A percentile compares a stretch with the other conserved stretches of the same genome.
These are phyloP conservation scores for Lycium barbarum DNA, from an alignment of 257 asterid genomes.

Conservation along the genomic window DNA sequence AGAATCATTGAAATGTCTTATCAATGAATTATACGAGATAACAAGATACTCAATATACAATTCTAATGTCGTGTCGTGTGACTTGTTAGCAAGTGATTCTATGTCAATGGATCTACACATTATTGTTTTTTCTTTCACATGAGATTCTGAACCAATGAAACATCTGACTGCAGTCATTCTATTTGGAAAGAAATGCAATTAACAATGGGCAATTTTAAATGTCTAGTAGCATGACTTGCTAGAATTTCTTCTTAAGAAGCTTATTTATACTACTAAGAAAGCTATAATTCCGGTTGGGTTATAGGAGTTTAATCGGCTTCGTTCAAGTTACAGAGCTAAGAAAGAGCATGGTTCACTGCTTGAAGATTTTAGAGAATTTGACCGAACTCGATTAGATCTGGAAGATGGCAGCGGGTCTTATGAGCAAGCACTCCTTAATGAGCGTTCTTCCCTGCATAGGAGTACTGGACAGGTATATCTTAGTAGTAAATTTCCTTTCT, in stretches of 20 bases:
- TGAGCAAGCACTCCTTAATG: constrained; percentile 83
- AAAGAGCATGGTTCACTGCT: constrained; percentile 95
- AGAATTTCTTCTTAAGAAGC: neutral
- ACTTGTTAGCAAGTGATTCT: neutral
- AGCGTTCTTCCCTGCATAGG: constrained; percentile 81
- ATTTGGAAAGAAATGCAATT: neutral
- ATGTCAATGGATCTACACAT: neutral
- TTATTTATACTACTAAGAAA: neutral
- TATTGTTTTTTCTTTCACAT: neutral
- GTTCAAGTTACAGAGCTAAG: constrained; percentile 89
- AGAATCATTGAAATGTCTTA: neutral
- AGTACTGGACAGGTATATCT: constrained; percentile 79
- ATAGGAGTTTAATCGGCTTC: constrained; percentile 88
- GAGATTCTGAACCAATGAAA: neutral
- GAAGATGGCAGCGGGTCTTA: constrained; percentile 92
- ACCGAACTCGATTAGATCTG: constrained; percentile 85
- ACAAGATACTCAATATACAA: neutral
- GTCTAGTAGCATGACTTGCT: neutral
- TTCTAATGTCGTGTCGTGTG: neutral
- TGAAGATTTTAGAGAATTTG: constrained; percentile 96
- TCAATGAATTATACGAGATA: neutral
- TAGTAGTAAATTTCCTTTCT: neutral
- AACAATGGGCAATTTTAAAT: neutral
- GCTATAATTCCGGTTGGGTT: constrained; percentile 23
- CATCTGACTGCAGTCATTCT: neutral